Evolutionary conservation across 1,284 basidiomycete species (phyloP), one percentile per base, ranked within the genome.

Genomic region (Marasmius sp.): DNA sequence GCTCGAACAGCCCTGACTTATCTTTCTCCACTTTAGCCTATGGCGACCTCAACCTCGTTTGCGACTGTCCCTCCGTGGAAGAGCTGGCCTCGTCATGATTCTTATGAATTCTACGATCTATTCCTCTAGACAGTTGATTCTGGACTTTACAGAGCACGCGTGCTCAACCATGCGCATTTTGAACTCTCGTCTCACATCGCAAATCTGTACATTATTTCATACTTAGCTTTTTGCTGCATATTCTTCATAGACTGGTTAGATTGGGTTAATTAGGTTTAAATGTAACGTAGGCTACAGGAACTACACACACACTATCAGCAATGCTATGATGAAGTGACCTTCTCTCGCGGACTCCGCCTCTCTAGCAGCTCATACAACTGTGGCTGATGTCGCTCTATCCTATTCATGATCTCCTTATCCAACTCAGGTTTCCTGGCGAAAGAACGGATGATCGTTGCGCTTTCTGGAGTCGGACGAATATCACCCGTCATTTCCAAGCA

Each of bases 31-130:
- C 22, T 59, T 60, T 56, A 91, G 89, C 90, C 6, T 94, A 90
- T 70, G 93, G 93, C 52, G 93, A 95, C 72, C 76, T 91, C 61
- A 90, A 94, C 71, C 81, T 93, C 36, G 80, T 93, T 71, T 97
- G 94, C 72, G 92, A 95, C 73, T 97, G 94, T 70, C 92, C 93
- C 37, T 85, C 90, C 3, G 94, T 96, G 52, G 93, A 95, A 74
- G 93, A 95, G 69, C 71, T 84, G 38, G 77, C 77, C 49, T 76
- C 76, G 49, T 70, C 69, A 65, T 72, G 64, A 68, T 57, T 58
- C 62, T 66, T 63, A 65, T 22, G 43, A 55, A 60, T 54, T 66
- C n/a, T 22, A 52, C 49, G 36, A 58, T 65, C 71, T 79, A 77
- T 71, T 78, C 76, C 74, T 69, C 75, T 80, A 77, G 78, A 76